A percentile compares a stretch with the other conserved stretches of the same genome.
These are phyloP conservation scores for Chiua virens DNA, from an alignment of 768 basidiomycete genomes.

Conservation along the genomic window DNA sequence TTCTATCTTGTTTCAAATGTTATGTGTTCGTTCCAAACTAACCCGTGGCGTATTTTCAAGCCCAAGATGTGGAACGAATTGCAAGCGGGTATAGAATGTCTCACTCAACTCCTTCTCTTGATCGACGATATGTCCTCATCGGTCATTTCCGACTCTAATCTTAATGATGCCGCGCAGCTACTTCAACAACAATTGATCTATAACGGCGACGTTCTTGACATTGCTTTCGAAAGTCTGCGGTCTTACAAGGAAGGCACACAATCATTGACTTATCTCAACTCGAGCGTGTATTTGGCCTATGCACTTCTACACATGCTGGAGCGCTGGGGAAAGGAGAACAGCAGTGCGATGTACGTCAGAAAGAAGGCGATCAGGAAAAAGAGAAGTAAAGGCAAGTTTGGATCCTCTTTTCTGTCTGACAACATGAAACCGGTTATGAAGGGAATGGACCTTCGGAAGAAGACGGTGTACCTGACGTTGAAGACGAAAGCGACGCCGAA, in stretches of 20 bases:
- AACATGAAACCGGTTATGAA: conserved; percentile 20
- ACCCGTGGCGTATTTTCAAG: conserved; percentile 39
- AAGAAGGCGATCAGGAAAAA: conserved; percentile 55
- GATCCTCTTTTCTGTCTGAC: conserved; percentile 21
- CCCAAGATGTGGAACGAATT: conserved; percentile 94
- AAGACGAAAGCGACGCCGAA: conserved; percentile 59
- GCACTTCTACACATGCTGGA: conserved; percentile 89
- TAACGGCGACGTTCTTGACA: conserved; percentile 91
- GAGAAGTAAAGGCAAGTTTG: conserved; percentile 48
- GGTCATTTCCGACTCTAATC: conserved; percentile 35
- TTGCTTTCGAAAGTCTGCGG: conserved; percentile 74
- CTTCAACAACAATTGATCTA: conserved; percentile 92
- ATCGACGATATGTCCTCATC: conserved; percentile 79
- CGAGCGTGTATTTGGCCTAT: conserved; percentile 81
- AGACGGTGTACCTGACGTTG: conserved; percentile 67
- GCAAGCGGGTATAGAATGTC: conserved; percentile 90
- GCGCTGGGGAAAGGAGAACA: conserved; percentile 73
- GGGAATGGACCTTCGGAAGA: conserved; percentile 47
- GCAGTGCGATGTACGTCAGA: conserved; percentile 70
- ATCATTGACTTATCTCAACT: conserved; percentile 78
- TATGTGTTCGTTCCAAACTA: neutral
- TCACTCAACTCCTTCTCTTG: conserved; percentile 87
- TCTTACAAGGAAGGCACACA: conserved; percentile 81
- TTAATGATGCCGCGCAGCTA: conserved; percentile 75
- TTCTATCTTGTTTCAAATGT: conserved; percentile 5